A percentile compares a stretch with the other conserved stretches of the same genome.
phyloP scores from a whole-genome alignment of 192 early-diverging fungal species.

The Rhizoclosmatium globosum region DNA sequence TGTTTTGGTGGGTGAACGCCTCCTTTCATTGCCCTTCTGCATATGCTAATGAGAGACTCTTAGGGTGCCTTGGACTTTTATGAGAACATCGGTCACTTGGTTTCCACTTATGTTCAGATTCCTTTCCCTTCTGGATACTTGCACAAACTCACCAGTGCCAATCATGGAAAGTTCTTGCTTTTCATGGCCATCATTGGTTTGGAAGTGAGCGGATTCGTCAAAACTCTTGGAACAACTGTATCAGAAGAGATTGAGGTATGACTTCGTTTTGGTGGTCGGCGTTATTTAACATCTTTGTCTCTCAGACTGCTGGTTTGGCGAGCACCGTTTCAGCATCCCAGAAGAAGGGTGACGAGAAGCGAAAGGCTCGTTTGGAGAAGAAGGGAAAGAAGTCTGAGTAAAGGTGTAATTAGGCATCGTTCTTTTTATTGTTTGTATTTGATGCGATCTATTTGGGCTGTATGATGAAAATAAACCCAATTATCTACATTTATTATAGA shows the following conservation, averaged over 20 bases:
- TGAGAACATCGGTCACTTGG: conserved; percentile 32
- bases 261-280: neutral
- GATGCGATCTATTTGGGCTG: neutral
- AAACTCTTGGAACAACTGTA: conserved; percentile 2
- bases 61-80: conserved; percentile 26
- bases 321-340: neutral
- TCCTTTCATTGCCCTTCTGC: neutral
- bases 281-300: neutral
- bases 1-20: neutral
- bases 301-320: conserved; percentile 19
- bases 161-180: conserved; percentile 15
- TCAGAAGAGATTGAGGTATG: conserved; percentile 6
- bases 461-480: neutral
- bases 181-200: conserved; percentile 28
- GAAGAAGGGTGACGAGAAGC: conserved; percentile 32
- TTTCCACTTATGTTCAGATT: neutral
- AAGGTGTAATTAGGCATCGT: neutral
- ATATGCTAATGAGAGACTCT: neutral
- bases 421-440: too few species aligned
- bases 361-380: conserved; percentile 35
- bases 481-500: neutral
- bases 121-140: neutral
- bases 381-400: conserved; percentile 17
- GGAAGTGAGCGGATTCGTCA: conserved; percentile 14
- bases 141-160: conserved; percentile 8